Conservation (phyloP, 1,284 basidiomycete species). For the Irpex rosettiformis region DNA sequence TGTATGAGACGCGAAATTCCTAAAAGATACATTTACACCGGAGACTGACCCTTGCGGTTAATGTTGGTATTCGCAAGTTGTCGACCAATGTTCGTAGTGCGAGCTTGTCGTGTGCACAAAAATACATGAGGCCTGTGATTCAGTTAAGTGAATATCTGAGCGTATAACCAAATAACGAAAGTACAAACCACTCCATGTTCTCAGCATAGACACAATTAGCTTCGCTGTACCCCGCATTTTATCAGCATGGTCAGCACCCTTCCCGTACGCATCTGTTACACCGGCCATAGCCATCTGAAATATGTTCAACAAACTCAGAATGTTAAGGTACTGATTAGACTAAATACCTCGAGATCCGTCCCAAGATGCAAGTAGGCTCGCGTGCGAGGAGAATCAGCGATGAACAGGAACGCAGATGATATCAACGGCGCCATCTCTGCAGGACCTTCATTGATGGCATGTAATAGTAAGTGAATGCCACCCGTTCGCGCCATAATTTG, state of each 20-base stretch:
- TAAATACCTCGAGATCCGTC: conserved; percentile 81
- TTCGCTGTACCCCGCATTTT: conserved; percentile 75
- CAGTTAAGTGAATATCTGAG: background rate
- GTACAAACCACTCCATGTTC: conserved; percentile 84
- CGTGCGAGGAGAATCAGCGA: conserved; percentile 85
- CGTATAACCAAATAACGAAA: background rate
- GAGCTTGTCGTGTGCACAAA: conserved; percentile 86
- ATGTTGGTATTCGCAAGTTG: conserved; percentile 83
- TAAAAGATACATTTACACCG: background rate
- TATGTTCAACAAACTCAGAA: conserved; percentile 12
- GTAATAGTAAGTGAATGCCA: conserved; percentile 85
- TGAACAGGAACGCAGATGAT: conserved; percentile 80
- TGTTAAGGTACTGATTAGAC: background rate
- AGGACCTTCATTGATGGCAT: conserved; percentile 86
- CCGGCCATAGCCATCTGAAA: conserved; percentile 78
- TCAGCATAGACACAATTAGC: conserved; percentile 81
- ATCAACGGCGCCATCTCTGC: conserved; percentile 82
- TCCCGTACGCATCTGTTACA: conserved; percentile 89
- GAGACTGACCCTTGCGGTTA: conserved; percentile 73
- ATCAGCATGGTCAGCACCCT: conserved; percentile 72
- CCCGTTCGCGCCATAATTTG: conserved; percentile 80
- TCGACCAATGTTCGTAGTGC: conserved; percentile 86
- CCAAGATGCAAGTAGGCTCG: conserved; percentile 80
- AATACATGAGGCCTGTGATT: conserved; percentile 80
- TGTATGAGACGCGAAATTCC: conserved; percentile 5